Percentiles rank a stretch among this genome's conserved stretches.
Evolutionary conservation across 495 filamentous ascomycete genomes (phyloP).

Genomic region (Clavariopsis aquatica): DNA sequence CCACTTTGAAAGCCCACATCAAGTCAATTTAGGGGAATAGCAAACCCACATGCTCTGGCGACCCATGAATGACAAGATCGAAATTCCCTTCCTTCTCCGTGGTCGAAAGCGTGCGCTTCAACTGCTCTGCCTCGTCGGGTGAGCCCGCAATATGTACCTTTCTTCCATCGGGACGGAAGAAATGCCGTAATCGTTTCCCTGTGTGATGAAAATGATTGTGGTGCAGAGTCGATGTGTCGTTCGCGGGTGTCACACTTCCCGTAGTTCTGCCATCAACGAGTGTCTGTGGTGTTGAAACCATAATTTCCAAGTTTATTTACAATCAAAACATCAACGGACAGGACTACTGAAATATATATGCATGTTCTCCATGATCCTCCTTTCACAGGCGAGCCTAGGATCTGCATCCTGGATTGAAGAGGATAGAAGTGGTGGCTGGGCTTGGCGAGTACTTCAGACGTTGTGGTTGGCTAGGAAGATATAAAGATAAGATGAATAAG

Average conservation of each 20-base stretch:
- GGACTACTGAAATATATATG: background rate
- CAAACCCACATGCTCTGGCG: conserved; percentile 51
- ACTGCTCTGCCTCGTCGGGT: conserved; percentile 53
- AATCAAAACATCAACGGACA: background rate
- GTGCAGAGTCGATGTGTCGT: background rate
- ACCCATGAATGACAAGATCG: conserved; percentile 57
- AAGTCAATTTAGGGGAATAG: background rate
- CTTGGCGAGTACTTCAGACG: background rate
- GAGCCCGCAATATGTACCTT: conserved; percentile 56
- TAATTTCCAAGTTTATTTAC: background rate
- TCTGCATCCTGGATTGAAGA: background rate
- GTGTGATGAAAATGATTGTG: conserved; percentile 34
- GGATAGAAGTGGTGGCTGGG: background rate
- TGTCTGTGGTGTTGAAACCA: conserved; percentile 26
- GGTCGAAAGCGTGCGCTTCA: conserved; percentile 47
- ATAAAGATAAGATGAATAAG: background rate
- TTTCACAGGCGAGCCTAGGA: background rate
- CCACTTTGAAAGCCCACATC: background rate
- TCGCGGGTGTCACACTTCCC: background rate
- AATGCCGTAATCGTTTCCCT: conserved; percentile 50
- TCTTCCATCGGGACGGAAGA: conserved; percentile 56
- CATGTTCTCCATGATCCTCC: background rate
- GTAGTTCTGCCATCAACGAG: conserved; percentile 18
- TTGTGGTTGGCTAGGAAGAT: background rate
- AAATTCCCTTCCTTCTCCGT: conserved; percentile 50